phyloP scores from a whole-genome alignment of 257 asterid genomes.

The Verbena officinalis region DNA sequence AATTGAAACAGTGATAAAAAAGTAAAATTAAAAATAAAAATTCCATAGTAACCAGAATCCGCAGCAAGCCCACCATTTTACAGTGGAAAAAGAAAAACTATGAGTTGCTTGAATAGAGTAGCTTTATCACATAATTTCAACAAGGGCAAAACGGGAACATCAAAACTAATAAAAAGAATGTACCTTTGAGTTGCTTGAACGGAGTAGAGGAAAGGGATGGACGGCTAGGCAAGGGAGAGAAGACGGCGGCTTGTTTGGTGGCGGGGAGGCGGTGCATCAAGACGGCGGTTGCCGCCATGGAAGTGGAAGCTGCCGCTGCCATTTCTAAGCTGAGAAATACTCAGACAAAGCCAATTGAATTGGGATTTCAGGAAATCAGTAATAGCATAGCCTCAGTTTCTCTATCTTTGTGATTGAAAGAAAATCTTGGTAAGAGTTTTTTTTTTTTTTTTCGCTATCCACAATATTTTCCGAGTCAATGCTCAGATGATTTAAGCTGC shows the following conservation, averaged over 20 bases:
- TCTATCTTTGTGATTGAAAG: constrained; percentile 24
- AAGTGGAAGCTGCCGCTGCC: constrained; percentile 80
- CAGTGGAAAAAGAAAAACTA: too few relatives aligned
- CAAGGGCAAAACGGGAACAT: background rate
- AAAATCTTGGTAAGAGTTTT: constrained; percentile 22
- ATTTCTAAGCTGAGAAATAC: constrained; percentile 42
- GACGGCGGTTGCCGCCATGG: constrained; percentile 83
- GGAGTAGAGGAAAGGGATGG: constrained; percentile 35
- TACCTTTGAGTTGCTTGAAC: constrained; percentile 57
- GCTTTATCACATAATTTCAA: background rate
- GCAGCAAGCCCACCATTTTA: too few relatives aligned
- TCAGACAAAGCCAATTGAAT: background rate
- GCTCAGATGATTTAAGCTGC: constrained; percentile 29
- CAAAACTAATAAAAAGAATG: background rate
- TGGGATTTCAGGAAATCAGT: background rate
- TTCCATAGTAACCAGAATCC: too few relatives aligned
- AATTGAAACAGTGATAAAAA: too few relatives aligned
- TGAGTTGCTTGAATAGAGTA: too few relatives aligned
- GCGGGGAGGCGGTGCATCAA: constrained; percentile 52
- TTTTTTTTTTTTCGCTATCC: constrained; percentile 43
- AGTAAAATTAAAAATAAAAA: background rate
- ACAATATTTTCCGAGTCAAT: constrained; percentile 37
- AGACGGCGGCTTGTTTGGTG: constrained; percentile 35
- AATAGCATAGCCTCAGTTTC: constrained; percentile 36
- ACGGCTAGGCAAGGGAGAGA: constrained; percentile 54